These are phyloP conservation scores for Periconia sp. DNA, from an alignment of 2,329 filamentous ascomycete genomes.

Conservation along the genomic window DNA sequence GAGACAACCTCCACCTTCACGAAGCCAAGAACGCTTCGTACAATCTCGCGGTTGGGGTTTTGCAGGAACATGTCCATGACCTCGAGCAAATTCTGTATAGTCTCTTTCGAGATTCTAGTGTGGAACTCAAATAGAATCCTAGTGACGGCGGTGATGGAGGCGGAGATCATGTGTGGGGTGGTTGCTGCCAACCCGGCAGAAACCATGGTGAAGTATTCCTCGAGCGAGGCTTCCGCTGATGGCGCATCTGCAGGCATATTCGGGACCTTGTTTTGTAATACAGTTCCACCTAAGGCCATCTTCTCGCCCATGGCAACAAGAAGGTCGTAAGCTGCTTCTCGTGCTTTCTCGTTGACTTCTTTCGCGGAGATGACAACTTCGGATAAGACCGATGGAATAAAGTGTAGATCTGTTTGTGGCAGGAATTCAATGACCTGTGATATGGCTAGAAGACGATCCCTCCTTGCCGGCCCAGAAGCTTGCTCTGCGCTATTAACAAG, in stretches of 20 bases:
- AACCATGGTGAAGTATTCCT: conserved; percentile 98
- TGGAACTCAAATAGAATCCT: conserved; percentile 95
- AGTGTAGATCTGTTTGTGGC: conserved; percentile 80
- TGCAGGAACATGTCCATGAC: conserved; percentile 97
- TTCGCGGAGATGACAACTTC: conserved; percentile 97
- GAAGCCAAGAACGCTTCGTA: conserved; percentile 91
- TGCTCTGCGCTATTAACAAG: conserved; percentile 81
- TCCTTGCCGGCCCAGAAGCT: conserved; percentile 82
- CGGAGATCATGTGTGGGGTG: conserved; percentile 96
- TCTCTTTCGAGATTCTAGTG: conserved; percentile 68
- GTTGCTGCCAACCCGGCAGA: conserved; percentile 91
- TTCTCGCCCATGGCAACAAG: conserved; percentile 87
- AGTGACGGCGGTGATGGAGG: conserved; percentile 92
- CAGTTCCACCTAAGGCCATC: conserved; percentile 75
- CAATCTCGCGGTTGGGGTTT: conserved; percentile 95
- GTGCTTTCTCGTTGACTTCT: conserved; percentile 94
- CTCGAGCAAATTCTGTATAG: conserved; percentile 83
- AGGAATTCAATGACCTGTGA: conserved; percentile 80
- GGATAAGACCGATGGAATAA: conserved; percentile 88
- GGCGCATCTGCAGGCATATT: conserved; percentile 85
- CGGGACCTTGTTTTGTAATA: conserved; percentile 84
- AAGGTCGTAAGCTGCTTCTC: conserved; percentile 87
- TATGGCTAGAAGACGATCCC: conserved; percentile 85
- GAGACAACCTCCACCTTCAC: conserved; percentile 95
- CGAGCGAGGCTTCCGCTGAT: conserved; percentile 77